These are phyloP conservation scores for Lathyrus tuberosus DNA, from an alignment of 306 rosid species.

Conservation along the genomic window DNA sequence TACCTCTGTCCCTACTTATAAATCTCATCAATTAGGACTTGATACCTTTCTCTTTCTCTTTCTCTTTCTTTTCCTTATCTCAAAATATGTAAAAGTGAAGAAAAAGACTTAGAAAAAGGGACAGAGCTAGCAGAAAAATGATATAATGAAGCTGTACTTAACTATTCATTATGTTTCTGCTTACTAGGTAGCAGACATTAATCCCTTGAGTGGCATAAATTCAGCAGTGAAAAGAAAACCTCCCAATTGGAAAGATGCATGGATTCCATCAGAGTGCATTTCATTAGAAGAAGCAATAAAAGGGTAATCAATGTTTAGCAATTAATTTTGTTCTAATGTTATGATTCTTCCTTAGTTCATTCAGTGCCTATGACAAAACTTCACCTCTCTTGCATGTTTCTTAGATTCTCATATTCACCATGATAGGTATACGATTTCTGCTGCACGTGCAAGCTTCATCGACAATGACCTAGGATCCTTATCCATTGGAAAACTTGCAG, in stretches of 20 bases:
- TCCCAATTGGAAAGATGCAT: constrained; percentile 62
- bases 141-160: constrained; percentile 12
- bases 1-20: too few relatives aligned
- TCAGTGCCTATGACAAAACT: not conserved
- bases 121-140: too few relatives aligned
- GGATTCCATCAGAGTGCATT: constrained; percentile 77
- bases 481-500: constrained; percentile 75
- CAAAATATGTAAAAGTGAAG: too few relatives aligned
- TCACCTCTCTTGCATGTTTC: constrained; percentile 7
- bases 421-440: constrained; percentile 76
- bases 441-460: constrained; percentile 84
- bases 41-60: too few relatives aligned
- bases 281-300: constrained; percentile 68
- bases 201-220: constrained; percentile 72
- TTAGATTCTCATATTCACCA: constrained; percentile 10
- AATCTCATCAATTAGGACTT: too few relatives aligned
- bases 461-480: constrained; percentile 74
- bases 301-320: constrained; percentile 53
- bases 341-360: not conserved
- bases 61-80: too few relatives aligned
- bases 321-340: not conserved
- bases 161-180: constrained; percentile 19
- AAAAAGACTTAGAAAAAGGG: too few relatives aligned
- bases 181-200: constrained; percentile 62
- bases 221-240: constrained; percentile 72